A percentile compares a stretch with the other conserved stretches of the same genome.
Conservation (phyloP, 306 rosid genomes). For the Corylus americana region DNA sequence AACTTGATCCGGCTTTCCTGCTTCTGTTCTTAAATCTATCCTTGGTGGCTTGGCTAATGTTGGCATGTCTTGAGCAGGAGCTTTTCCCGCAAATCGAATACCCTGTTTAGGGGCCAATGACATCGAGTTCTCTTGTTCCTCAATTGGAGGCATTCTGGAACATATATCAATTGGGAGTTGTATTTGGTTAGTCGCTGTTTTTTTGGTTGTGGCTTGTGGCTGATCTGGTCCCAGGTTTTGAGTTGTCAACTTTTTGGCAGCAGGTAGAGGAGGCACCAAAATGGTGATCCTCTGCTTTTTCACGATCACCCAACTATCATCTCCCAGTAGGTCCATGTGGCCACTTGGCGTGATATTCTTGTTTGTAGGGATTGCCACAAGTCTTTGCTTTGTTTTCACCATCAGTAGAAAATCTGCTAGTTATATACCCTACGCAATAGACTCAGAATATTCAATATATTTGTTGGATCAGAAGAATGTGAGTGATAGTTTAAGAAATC, state of each 20-base stretch:
- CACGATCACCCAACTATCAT: constrained; percentile 77
- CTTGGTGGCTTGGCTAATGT: constrained; percentile 34
- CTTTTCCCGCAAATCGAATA: constrained; percentile 25
- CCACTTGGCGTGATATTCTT: constrained; percentile 27
- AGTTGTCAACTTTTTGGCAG: constrained; percentile 31
- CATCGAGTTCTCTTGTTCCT: constrained; percentile 40
- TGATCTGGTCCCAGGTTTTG: constrained; percentile 45
- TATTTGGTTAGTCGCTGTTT: constrained; percentile 23
- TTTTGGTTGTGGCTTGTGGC: constrained; percentile 42
- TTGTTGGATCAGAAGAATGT: constrained; percentile 10
- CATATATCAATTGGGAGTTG: constrained; percentile 36
- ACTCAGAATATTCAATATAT: constrained; percentile 16
- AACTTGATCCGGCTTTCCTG: constrained; percentile 35
- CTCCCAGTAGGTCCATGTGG: constrained; percentile 35
- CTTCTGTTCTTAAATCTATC: constrained; percentile 32
- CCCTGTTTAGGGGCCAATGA: constrained; percentile 23
- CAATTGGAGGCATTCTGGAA: constrained; percentile 25
- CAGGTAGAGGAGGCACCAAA: constrained; percentile 60
- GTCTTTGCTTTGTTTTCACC: constrained; percentile 67
- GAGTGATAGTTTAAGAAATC: no score
- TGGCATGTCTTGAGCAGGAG: constrained; percentile 29
- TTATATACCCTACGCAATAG: constrained; percentile 26
- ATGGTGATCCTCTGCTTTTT: constrained; percentile 79
- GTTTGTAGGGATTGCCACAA: constrained; percentile 37
- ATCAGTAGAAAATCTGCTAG: constrained; percentile 45